A percentile compares a stretch with the other conserved stretches of the same genome.
Conservation (phyloP, 2,329 filamentous ascomycete species). For the Ascosphaera pollenicola region DNA sequence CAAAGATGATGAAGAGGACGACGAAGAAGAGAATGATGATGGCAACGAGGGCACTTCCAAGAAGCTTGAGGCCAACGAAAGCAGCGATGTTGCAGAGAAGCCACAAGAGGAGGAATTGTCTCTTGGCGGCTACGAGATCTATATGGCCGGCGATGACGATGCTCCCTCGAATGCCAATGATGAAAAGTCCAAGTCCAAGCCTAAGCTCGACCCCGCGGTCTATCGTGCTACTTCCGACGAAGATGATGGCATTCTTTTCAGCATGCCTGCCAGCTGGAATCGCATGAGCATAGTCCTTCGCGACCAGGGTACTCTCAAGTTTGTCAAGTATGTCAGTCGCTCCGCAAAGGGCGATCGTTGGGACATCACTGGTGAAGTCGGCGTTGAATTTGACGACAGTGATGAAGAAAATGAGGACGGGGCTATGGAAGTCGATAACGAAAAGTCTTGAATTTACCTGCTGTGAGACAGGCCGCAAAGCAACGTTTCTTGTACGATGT, state of each 20-base stretch:
- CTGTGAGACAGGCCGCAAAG: no score
- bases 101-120: slow-evolving; percentile 14
- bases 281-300: slow-evolving; percentile 74
- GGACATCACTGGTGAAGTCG: slow-evolving; percentile 67
- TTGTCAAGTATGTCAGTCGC: slow-evolving; percentile 86
- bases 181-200: slow-evolving; percentile 11
- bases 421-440: slow-evolving; percentile 4
- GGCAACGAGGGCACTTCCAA: slow-evolving; percentile 5
- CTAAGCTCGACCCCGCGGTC: slow-evolving; percentile 50
- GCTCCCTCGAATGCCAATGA: slow-evolving; percentile 11
- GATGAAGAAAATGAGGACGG: slow-evolving; percentile 19
- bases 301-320: slow-evolving; percentile 67
- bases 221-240: slow-evolving; percentile 52
- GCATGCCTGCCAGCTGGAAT: slow-evolving; percentile 59
- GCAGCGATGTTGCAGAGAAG: slow-evolving; percentile 13
- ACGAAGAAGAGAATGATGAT: slow-evolving; percentile 24
- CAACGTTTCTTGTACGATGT: no score
- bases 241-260: slow-evolving; percentile 52
- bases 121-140: slow-evolving; percentile 40
- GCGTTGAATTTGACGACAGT: slow-evolving; percentile 38
- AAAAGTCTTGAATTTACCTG: background rate
- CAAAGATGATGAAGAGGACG: slow-evolving; percentile 37
- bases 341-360: slow-evolving; percentile 72
- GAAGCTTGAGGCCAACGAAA: slow-evolving; percentile 11
- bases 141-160: slow-evolving; percentile 62